Base-by-base conservation (phyloP, 108 stramenopile genomes). In the Pseudonitzschia delicatissima region DNA sequence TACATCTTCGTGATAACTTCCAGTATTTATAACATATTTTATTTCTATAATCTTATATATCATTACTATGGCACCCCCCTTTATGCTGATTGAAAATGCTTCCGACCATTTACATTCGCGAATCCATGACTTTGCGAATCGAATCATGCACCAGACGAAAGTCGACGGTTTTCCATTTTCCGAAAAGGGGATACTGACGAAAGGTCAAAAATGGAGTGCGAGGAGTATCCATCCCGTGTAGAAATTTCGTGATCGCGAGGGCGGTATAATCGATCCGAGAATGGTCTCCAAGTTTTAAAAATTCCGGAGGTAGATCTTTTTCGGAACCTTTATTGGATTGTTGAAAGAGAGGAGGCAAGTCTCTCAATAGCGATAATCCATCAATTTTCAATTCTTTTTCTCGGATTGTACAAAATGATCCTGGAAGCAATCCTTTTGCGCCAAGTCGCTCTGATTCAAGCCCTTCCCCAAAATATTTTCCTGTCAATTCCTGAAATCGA, bases 211-310 rank as follows among this genome's bases (percentile, higher is more conserved):
- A 60, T n/a, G 83, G 82, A 28, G 78, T 66, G 0, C 83, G 69
- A 32, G 85, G 77, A 1, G 87, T 59, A 52, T 81, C 89, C 9
- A 92, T 85, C 6, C 82, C 89, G 72, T 95, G 91, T 13, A 95
- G 69, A 28, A 92, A 76, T 67, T 92, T 92, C 0, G 94, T 74
- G 36, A 86, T 49, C 26, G 77, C 77, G 17, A 89, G 68, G 13
- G 85, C 69, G 25, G 83, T 80, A 73, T 94, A 94, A 62, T 91
- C 90, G 5, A 40, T 11, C 26, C 57, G 59, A 0, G 31, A 34
- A 11, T 57, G 45, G 8, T 77, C 73, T 36, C 72, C 74, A 66
- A 89, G 36, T 21, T 48, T 5, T 20, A 72, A 42, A 28, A 40
- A 42, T 51, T 39, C 62, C 40, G 57, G 32, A 0, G 40, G 1